Conservation (phyloP, 352 stramenopile species). For the Globisporangium recalcitrans region DNA sequence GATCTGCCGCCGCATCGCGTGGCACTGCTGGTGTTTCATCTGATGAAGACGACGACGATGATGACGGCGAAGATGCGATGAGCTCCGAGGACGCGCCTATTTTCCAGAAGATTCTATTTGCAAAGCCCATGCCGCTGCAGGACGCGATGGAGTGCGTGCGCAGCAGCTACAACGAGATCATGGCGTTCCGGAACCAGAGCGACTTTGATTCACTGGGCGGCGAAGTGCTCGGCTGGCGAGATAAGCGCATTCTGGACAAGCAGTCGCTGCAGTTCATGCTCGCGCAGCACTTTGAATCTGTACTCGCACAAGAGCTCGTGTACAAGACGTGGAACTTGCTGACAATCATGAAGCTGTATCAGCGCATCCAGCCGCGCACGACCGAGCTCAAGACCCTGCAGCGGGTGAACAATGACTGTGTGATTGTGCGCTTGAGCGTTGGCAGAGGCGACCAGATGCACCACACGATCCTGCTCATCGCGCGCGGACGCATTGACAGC, state of each 20-base stretch:
- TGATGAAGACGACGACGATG: background rate
- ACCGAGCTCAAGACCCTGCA: constrained; percentile 48
- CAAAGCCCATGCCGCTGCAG: constrained; percentile 25
- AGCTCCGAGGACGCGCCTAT: constrained; percentile 26
- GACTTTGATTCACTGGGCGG: constrained; percentile 40
- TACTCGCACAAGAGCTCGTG: constrained; percentile 43
- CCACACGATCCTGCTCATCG: constrained; percentile 53
- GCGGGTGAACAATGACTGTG: constrained; percentile 52
- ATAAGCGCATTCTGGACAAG: constrained; percentile 34
- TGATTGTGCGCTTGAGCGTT: constrained; percentile 49
- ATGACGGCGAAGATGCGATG: constrained; percentile 13
- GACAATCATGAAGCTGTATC: constrained; percentile 45
- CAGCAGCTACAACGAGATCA: constrained; percentile 59
- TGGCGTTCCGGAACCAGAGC: constrained; percentile 37
- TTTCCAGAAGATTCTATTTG: constrained; percentile 49
- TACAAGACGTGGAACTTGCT: constrained; percentile 68
- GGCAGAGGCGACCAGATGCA: constrained; percentile 30
- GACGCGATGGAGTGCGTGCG: constrained; percentile 45
- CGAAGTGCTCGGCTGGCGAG: constrained; percentile 50
- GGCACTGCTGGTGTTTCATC: background rate
- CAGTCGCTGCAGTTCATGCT: constrained; percentile 56
- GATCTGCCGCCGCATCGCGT: background rate
- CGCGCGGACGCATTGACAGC: constrained; percentile 50
- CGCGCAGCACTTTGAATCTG: constrained; percentile 45
- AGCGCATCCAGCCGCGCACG: constrained; percentile 56